Conservation (phyloP, 768 basidiomycete species). For the Leccinellum albellum region DNA sequence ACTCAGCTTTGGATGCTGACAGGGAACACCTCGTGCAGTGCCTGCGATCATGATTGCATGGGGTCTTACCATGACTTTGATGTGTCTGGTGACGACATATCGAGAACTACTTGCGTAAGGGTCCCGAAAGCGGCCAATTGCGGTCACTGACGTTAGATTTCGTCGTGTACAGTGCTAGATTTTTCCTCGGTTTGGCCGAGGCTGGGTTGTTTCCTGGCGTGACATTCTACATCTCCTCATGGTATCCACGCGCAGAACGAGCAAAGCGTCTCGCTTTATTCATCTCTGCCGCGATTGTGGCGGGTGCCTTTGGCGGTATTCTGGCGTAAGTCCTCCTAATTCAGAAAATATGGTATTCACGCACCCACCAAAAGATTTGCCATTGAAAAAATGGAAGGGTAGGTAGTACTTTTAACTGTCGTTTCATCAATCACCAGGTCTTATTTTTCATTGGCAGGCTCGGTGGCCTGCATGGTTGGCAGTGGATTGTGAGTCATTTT, state of each 20-base stretch:
- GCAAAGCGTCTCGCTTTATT: slow-evolving; percentile 56
- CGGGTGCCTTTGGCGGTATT: slow-evolving; percentile 47
- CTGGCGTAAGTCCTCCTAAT: slow-evolving; percentile 35
- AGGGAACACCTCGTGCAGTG: slow-evolving; percentile 27
- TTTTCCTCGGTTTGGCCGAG: slow-evolving; percentile 46
- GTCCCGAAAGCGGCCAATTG: neutral
- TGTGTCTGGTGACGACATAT: slow-evolving; percentile 35
- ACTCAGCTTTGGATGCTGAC: slow-evolving; percentile 1
- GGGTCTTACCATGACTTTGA: slow-evolving; percentile 36
- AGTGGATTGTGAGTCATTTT: slow-evolving; percentile 33
- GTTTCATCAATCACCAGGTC: neutral
- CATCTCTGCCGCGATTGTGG: slow-evolving; percentile 53
- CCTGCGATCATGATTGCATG: slow-evolving; percentile 35
- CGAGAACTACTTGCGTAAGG: slow-evolving; percentile 29
- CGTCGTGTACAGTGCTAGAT: slow-evolving; percentile 26
- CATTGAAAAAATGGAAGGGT: slow-evolving; percentile 34
- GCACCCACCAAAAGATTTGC: slow-evolving; percentile 27
- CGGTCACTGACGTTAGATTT: slow-evolving; percentile 1
- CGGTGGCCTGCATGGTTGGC: slow-evolving; percentile 34
- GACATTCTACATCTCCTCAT: slow-evolving; percentile 45
- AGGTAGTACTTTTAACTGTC: slow-evolving; percentile 16
- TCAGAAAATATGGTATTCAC: neutral
- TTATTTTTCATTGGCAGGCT: slow-evolving; percentile 14
- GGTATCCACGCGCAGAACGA: slow-evolving; percentile 57
- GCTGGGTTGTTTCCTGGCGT: slow-evolving; percentile 41